Conservation (phyloP, 208 protist genomes). For the Trypanosoma mega region DNA sequence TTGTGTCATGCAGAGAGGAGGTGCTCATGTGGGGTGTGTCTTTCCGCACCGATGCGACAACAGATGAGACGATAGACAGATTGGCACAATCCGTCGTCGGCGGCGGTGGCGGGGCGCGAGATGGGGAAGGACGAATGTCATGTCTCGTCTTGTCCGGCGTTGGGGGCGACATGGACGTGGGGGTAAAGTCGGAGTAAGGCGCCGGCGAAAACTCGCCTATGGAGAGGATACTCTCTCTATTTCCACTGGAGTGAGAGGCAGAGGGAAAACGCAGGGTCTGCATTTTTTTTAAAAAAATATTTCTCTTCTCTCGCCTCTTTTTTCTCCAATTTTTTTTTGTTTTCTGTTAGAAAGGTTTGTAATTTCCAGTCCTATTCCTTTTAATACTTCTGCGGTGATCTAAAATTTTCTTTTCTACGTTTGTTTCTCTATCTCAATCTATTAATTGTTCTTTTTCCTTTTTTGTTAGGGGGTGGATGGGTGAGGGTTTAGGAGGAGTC, state of each 20-base stretch:
- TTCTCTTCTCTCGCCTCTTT: no score
- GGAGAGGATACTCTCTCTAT: not conserved
- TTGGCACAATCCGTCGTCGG: not conserved
- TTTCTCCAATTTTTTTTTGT: no score
- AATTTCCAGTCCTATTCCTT: no score
- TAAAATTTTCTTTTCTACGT: no score
- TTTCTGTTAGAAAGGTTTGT: no score
- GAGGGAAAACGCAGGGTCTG: not conserved
- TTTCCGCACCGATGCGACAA: not conserved
- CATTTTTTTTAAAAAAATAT: no score
- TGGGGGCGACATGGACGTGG: not conserved
- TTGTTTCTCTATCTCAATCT: no score
- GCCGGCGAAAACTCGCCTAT: conserved; percentile 6
- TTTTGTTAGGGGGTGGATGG: no score
- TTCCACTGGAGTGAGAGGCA: not conserved
- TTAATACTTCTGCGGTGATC: no score
- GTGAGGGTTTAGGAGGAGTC: no score
- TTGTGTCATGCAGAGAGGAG: conserved; percentile 5
- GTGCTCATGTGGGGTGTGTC: no score
- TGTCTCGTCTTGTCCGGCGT: not conserved
- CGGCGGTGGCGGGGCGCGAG: conserved; percentile 1
- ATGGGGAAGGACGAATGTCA: not conserved
- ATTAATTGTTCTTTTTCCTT: no score
- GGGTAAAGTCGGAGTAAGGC: not conserved
- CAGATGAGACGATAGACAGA: not conserved